Percentiles rank a stretch among this genome's conserved stretches.
These are phyloP conservation scores for Trichoderma sp. DNA, from an alignment of 2,329 filamentous ascomycete species.

Conservation along the genomic window DNA sequence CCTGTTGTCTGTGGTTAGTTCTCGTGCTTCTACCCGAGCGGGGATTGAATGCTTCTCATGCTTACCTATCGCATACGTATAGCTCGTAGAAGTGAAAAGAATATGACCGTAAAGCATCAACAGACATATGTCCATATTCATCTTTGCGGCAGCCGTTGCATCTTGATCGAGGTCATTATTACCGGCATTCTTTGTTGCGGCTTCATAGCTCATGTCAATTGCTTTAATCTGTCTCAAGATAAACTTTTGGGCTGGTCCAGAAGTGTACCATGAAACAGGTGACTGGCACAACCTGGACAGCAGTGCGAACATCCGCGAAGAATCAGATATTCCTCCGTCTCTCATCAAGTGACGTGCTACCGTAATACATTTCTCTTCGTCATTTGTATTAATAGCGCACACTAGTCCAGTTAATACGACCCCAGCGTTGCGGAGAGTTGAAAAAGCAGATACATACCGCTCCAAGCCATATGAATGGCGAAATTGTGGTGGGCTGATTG, in stretches of 20 bases:
- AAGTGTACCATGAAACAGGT: conserved; percentile 71
- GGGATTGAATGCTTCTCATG: conserved; percentile 1
- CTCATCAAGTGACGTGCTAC: conserved; percentile 82
- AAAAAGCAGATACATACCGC: conserved; percentile 51
- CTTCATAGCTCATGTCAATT: conserved; percentile 66
- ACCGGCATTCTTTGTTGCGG: conserved; percentile 32
- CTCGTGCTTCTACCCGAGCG: not conserved
- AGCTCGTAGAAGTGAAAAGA: conserved; percentile 78
- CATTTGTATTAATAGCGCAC: conserved; percentile 77
- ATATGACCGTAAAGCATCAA: conserved; percentile 90
- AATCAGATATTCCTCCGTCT: conserved; percentile 76
- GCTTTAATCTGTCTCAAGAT: conserved; percentile 87
- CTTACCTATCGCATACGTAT: conserved; percentile 74
- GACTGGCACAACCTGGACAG: conserved; percentile 75
- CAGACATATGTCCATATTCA: conserved; percentile 70
- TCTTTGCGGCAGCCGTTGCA: not conserved
- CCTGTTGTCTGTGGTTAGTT: conserved; percentile 40
- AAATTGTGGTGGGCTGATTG: conserved; percentile 67
- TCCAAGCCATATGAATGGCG: conserved; percentile 73
- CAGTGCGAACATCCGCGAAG: conserved; percentile 78
- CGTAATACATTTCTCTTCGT: conserved; percentile 71
- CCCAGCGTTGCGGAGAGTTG: not conserved
- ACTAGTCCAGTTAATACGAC: conserved; percentile 44
- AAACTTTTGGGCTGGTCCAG: conserved; percentile 83
- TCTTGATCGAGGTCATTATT: conserved; percentile 25